Evolutionary conservation across 768 basidiomycete genomes (phyloP).

Genomic region (Panus rudis): DNA sequence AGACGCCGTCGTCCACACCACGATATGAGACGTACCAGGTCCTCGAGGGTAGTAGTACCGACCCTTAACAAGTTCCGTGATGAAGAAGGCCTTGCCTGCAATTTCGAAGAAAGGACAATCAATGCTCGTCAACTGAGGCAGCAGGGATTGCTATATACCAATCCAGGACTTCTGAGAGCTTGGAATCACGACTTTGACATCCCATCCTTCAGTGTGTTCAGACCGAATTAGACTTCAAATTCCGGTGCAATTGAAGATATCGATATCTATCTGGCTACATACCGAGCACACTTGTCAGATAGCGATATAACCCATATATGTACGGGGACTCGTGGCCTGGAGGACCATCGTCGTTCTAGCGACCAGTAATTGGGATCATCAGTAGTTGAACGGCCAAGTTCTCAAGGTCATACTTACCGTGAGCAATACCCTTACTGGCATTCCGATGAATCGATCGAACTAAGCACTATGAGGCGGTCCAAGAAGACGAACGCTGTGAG

Average conservation of each 20-base stretch:
- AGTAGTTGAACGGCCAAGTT: neutral
- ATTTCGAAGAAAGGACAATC: neutral
- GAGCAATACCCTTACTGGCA: constrained; percentile 30
- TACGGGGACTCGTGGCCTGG: constrained; percentile 69
- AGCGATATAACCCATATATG: constrained; percentile 60
- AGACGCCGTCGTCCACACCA: neutral
- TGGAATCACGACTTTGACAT: constrained; percentile 75
- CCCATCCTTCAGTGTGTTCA: constrained; percentile 45
- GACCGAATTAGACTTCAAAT: neutral
- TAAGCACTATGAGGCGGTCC: no score
- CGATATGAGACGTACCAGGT: constrained; percentile 32
- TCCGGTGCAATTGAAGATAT: no score
- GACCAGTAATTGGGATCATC: constrained; percentile 1
- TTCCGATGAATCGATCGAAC: no score
- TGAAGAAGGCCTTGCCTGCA: constrained; percentile 74
- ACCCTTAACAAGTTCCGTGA: constrained; percentile 64
- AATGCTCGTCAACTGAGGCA: no score
- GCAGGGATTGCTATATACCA: constrained; percentile 39
- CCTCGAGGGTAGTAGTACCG: constrained; percentile 70
- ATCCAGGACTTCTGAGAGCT: constrained; percentile 87
- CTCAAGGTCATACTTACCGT: constrained; percentile 30
- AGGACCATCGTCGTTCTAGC: constrained; percentile 81
- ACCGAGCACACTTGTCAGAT: constrained; percentile 58
- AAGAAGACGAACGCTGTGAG: no score
- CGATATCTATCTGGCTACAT: constrained; percentile 10